Evolutionary conservation across 2,329 filamentous ascomycete genomes (phyloP).

Genomic region (Colletotrichum coccodes): DNA sequence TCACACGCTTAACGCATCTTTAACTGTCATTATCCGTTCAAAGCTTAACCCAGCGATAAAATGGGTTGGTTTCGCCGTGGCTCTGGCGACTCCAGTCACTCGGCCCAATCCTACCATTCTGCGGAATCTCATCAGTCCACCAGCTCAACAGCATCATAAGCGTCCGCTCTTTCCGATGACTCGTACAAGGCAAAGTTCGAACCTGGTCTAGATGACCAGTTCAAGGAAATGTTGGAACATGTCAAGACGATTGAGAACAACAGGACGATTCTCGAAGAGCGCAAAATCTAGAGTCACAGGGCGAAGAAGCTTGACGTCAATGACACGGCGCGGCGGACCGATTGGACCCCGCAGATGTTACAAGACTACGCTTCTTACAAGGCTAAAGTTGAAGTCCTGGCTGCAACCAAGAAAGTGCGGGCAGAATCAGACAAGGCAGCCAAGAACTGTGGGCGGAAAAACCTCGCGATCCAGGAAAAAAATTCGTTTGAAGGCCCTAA

Average conservation of each 20-base stretch:
- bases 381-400: not conserved
- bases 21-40: too few species aligned
- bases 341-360: not conserved
- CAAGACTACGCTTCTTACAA: not conserved
- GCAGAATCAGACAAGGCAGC: too few species aligned
- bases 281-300: not conserved
- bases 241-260: not conserved
- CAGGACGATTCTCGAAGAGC: not conserved
- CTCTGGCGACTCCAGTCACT: too few species aligned
- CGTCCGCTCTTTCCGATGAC: not conserved
- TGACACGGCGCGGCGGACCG: not conserved
- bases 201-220: too few species aligned
- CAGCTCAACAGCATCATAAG: too few species aligned
- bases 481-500: too few species aligned
- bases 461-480: too few species aligned
- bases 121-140: too few species aligned
- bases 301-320: not conserved
- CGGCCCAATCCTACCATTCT: too few species aligned
- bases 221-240: not conserved
- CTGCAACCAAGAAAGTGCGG: not conserved
- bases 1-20: too few species aligned
- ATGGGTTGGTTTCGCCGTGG: too few species aligned
- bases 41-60: too few species aligned
- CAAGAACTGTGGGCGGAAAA: not conserved
- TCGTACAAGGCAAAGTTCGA: not conserved